Base-by-base conservation (phyloP, 257 asterid genomes). In the Nicotiana tabacum region DNA sequence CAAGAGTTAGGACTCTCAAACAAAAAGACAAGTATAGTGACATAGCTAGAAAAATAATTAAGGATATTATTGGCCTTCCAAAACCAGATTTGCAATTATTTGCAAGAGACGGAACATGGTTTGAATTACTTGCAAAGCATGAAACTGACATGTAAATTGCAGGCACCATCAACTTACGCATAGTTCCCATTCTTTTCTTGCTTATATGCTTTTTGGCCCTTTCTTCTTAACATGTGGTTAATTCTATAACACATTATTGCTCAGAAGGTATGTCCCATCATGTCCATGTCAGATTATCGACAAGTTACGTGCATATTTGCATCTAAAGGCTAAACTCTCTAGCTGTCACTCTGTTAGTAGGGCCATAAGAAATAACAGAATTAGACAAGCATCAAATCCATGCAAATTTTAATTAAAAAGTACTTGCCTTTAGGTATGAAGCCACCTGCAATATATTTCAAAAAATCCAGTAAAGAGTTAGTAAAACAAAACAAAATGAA, bases 371-470 rank as follows among this genome's bases (percentile, higher is more conserved):
- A 74, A 74, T 24, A 74, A 74, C 27, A 74, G 62, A 51, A 39
- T 74, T 27, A 48, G 80, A 51, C 60, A 27, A 48, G 62, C 62
- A 81, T 24, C 33, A 61, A 27, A 83, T 81, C 67, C 78, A 78
- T 67, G 77, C 29, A 84, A 53, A 51, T 29, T 32, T 67, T 55
- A 66, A 46, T 70, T 76, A 83, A 79, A 86, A 66, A 82, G 27
- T 29, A 77, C 95, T 90, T 88, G 90, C 99, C 98, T 96, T 94
- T 35, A 86, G 89, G 88, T 92, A 86, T 77, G 92, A 82, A 76
- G 98, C 95, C 69, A 84, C 93, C 98, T 96, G 97, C 32, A 87
- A 90, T 39, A 82, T 55, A 81, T 85, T 48, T 64, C 60, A 88
- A 66, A 80, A 80, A 24, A 78, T 24, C n/a, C 61, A 51, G 53